Evolutionary conservation across 768 basidiomycete species (phyloP), one percentile per base, ranked within the genome.

Genomic region (Lentinula sp.): DNA sequence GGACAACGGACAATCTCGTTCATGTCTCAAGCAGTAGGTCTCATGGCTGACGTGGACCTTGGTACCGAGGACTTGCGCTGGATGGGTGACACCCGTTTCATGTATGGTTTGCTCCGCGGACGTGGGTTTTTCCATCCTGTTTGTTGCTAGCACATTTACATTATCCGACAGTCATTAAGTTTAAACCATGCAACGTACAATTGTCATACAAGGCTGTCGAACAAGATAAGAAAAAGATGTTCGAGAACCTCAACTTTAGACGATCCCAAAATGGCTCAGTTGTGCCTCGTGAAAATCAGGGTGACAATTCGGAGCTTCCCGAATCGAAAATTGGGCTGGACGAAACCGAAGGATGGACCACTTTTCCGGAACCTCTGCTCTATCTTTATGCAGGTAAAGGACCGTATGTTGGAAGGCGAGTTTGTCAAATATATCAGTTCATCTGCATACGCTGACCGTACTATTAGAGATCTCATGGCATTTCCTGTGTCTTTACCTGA

Each of bases 1-100:
- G 81, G 78, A 53, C 86, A 81, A 64, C 78, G 81, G 6, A 78
- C 76, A 2, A 78, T 90, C 67, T 91, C 90, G 13, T 95, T 91
- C 76, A 86, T 95, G 84, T 85, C 89, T 0, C 91, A 93, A 74
- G 81, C 87, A 2, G 68, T 91, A 21, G 93, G 93, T 2, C 77
- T 95, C 35, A 89, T 93, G 84, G 91, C 93, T 2, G 91, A 95
- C 63, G 62, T 93, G 43, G 93, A 94, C 72, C 73, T 91, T 49
- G 88, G 88, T 59, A 95, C 93, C 1, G 93, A 95, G 62, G 75
- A 91, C 66, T 72, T 95, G 45, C 83, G 92, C 8, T 94, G 89
- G 87, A 87, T 95, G 86, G 93, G 93, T 9, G 88, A 88, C 67
- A 75, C 80, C 11, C 86, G 93, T 8, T 95, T 95, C 70, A 70